Base-by-base conservation (phyloP, 352 stramenopile species). In the Poterioochromonas sp. region DNA sequence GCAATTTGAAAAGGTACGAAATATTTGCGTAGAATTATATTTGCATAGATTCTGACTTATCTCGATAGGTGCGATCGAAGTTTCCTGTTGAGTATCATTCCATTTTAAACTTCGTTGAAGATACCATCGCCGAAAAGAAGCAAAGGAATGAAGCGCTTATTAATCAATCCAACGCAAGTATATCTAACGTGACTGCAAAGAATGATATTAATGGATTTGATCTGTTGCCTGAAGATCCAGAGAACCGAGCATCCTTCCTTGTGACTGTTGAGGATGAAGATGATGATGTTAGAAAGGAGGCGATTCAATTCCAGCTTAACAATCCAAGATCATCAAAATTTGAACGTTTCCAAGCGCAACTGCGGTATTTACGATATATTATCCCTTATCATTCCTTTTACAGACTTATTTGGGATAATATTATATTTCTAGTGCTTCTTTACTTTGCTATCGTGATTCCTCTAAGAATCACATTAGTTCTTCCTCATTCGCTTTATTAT, bases 361-460 rank as follows among this genome's bases (percentile, higher is more conserved):
- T 58, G 26, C 47, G 15, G 47, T 26, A 58, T 15, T 26, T 58
- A 26, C 26, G 15, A 26, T 58, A 26, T 26, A 58, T 58, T 58
- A 15, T 26, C 47, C 47, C 47, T 26, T n/a, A n/a, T n/a, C 15
- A 58, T 58, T 58, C 47, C 47, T 26, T 15, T 26, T 26, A 58
- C 15, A 15, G 47, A 15, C 15, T 58, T 15, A 26, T 58, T 15
- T 26, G 26, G 15, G 47, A 58, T 26, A 15, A 26, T 15, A 26
- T 58, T 26, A 26, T 58, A 15, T 58, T 15, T 26, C 5, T 37
- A 26, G 26, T 40, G 5, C 34, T 68, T 11, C 15, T 68, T 32
- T 68, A 68, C 29, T 35, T n/a, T 40, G 11, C 29, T 5, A 68
- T 37, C 15, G 26, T 68, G 58, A 68, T 68, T 68, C 58, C 58